Conservation (phyloP, 768 basidiomycete genomes). For the Suillus bovinus region DNA sequence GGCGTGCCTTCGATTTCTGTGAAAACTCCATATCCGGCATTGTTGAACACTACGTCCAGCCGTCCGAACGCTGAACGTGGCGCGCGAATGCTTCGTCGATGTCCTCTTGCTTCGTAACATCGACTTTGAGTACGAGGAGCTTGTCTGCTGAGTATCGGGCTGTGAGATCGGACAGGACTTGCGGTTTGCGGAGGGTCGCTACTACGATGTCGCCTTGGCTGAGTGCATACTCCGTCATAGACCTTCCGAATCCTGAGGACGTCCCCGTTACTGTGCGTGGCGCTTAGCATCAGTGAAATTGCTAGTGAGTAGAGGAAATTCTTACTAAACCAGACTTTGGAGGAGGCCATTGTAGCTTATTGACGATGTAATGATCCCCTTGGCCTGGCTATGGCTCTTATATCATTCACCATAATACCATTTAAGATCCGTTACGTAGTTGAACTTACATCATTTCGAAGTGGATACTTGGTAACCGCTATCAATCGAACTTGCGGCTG, state of each 20-base stretch:
- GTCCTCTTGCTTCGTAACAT: background rate
- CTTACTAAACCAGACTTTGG: background rate
- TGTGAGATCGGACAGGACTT: background rate
- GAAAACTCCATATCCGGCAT: background rate
- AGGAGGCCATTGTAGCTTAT: background rate
- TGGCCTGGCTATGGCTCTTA: background rate
- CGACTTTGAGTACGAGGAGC: background rate
- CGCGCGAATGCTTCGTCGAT: background rate
- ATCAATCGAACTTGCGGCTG: no score
- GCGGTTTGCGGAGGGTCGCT: background rate
- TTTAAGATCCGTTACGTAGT: no score
- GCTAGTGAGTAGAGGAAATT: background rate
- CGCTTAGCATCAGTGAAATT: background rate
- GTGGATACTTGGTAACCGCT: no score
- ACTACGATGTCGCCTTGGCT: background rate
- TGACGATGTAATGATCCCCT: background rate
- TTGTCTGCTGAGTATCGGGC: background rate
- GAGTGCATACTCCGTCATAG: background rate
- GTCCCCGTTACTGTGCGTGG: background rate
- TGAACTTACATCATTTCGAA: no score
- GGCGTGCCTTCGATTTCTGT: background rate
- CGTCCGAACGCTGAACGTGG: background rate
- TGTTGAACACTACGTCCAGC: background rate
- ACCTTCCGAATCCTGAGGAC: background rate
- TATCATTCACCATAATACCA: background rate